phyloP scores from a whole-genome alignment of 1,284 basidiomycete species.

The Coriolopsis trogii region DNA sequence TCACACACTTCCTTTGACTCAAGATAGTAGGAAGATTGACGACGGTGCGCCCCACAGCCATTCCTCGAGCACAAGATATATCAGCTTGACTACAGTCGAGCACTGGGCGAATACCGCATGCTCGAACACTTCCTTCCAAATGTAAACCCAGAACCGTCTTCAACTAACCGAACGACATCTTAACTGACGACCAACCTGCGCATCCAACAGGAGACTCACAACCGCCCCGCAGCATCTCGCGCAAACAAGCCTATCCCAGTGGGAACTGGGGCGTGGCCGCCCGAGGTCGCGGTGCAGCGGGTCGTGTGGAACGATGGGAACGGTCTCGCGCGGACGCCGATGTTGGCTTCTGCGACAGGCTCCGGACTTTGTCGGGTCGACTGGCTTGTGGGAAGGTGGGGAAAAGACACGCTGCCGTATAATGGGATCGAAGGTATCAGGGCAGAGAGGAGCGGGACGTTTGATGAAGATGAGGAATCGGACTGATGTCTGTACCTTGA shows the following conservation, averaged over 20 bases:
- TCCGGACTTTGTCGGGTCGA: conserved; percentile 88
- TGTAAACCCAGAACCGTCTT: too few relatives aligned
- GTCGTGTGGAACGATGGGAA: conserved; percentile 80
- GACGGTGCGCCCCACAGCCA: conserved; percentile 62
- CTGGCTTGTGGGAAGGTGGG: conserved; percentile 69
- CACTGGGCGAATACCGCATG: conserved; percentile 77
- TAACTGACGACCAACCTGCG: neutral
- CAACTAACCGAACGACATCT: too few relatives aligned
- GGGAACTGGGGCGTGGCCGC: conserved; percentile 73
- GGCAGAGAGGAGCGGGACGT: conserved; percentile 36
- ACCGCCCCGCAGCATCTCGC: conserved; percentile 47
- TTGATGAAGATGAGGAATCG: conserved; percentile 39
- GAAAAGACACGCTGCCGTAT: conserved; percentile 65
- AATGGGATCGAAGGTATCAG: conserved; percentile 49
- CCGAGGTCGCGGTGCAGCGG: conserved; percentile 73
- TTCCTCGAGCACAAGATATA: conserved; percentile 80
- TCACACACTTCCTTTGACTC: conserved; percentile 11
- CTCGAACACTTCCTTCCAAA: conserved; percentile 81
- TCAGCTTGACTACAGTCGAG: conserved; percentile 84
- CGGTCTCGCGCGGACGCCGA: conserved; percentile 64
- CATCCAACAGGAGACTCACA: conserved; percentile 55
- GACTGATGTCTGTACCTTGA: conserved; percentile 6
- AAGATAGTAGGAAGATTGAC: too few relatives aligned
- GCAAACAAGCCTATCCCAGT: conserved; percentile 34
- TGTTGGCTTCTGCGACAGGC: conserved; percentile 79